Evolutionary conservation across 768 basidiomycete species (phyloP), one percentile per base, ranked within the genome.

Genomic region (Leccinum barrowsii): DNA sequence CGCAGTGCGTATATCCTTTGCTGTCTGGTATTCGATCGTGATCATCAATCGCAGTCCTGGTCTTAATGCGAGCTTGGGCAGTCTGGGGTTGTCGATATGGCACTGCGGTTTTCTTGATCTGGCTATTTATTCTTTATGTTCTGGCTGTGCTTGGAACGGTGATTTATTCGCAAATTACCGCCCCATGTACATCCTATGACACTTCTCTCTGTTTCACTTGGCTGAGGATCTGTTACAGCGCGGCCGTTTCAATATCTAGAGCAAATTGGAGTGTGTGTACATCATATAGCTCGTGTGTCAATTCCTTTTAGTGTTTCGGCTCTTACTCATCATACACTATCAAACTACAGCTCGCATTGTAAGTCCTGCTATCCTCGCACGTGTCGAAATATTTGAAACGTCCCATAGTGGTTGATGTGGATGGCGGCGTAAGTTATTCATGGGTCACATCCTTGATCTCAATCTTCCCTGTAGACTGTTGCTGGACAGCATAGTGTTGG

Each of bases 31-130:
- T 10, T 15, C 7, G 2, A 22, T 26, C 13, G 15, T 26, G 47
- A 48, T 22, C 15, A 24, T 46, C 15, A 37, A 59, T 58, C 8
- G 37, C 46, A 66, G 65, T 65, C 19, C 44, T 65, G 37, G 65
- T 66, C 8, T 50, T 61, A 3, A 52, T 63, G 59, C 63, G 64
- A 5, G 65, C 61, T 34, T 63, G 65, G 63, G 64, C 62, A 6
- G 55, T 59, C 19, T 66, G 64, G 62, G 64, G 64, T 4, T 65
- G 64, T 37, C 51, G 30, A 8, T 50, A 54, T 19, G 54, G 55
- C 17, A 35, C n/a, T 13, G 50, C 56, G 1, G 10, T 55, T 17
- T 42, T 15, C 15, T 34, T 66, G n/a, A 37, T 65, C 1, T 7
- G 24, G 13, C 11, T 58, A n/a, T 66, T 63, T 32, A 22, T 51